Evolutionary conservation across 352 stramenopile species (phyloP).

Genomic region (Phytophthora rubi): DNA sequence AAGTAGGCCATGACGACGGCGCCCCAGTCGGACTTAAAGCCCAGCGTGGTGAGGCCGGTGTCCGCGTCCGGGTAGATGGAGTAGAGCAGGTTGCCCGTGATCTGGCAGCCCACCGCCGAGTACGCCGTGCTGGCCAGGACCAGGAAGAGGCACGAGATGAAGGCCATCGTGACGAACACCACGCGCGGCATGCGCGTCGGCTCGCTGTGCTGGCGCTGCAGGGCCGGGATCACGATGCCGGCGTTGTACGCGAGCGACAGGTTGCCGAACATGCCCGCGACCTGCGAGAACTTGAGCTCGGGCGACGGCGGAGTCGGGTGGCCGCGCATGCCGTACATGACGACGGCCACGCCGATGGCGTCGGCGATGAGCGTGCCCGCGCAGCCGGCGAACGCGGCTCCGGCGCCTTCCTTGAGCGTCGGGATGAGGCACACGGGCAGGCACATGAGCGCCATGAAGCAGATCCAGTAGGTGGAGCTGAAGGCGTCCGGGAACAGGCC

Average conservation of each 20-base stretch:
- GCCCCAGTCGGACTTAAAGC: conserved; percentile 41
- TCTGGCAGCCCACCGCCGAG: conserved; percentile 58
- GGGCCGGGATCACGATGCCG: conserved; percentile 24
- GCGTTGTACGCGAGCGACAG: conserved; percentile 29
- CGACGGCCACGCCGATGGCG: conserved; percentile 29
- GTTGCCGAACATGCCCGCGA: conserved; percentile 42
- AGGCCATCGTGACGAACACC: conserved; percentile 39
- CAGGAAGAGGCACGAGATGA: conserved; percentile 45
- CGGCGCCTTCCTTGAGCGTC: conserved; percentile 38
- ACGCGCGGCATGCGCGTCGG: conserved; percentile 34
- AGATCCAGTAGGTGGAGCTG: conserved; percentile 40
- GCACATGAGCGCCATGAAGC: conserved; percentile 45
- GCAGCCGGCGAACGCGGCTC: conserved; percentile 39
- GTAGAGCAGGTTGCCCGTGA: conserved; percentile 61
- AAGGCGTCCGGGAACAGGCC: conserved; percentile 34
- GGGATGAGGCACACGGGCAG: conserved; percentile 43
- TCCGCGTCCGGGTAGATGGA: conserved; percentile 44
- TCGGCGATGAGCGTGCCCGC: conserved; percentile 44
- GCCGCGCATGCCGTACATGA: conserved; percentile 31
- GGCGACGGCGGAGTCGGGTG: conserved; percentile 27
- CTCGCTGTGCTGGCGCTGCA: conserved; percentile 31
- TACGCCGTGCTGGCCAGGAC: conserved; percentile 44
- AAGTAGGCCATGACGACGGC: conserved; percentile 38
- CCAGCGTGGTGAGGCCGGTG: conserved; percentile 40
- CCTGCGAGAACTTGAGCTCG: conserved; percentile 39